Evolutionary conservation across 2,329 filamentous ascomycete genomes (phyloP).

Genomic region (Gaeumannomyces sp.): DNA sequence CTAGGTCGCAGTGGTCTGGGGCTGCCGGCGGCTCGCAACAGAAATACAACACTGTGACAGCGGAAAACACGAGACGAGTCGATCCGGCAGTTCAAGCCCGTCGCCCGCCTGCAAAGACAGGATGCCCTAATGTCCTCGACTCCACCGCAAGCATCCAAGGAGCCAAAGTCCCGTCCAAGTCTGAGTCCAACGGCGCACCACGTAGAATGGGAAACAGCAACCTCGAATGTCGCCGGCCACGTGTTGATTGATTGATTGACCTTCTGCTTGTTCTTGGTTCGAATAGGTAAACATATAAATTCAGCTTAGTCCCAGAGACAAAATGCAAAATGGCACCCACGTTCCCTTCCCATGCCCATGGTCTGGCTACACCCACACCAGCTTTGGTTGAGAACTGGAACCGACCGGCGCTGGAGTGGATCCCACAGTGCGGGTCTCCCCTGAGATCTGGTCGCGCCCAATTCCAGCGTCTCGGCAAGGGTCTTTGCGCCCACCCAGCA

Average conservation of each 20-base stretch:
- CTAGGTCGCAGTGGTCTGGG: too few species aligned
- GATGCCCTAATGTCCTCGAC: not conserved
- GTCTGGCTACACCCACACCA: too few species aligned
- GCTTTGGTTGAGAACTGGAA: not conserved
- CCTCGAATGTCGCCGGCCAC: too few species aligned
- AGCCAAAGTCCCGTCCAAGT: not conserved
- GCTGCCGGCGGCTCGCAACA: not conserved
- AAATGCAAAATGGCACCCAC: too few species aligned
- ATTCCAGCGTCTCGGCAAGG: not conserved
- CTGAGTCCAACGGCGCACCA: not conserved
- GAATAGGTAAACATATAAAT: too few species aligned
- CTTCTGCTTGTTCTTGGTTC: too few species aligned
- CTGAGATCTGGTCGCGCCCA: too few species aligned
- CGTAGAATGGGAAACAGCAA: too few species aligned
- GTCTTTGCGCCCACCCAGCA: not conserved
- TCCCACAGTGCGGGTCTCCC: not conserved
- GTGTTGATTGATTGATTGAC: too few species aligned
- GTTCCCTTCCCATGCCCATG: too few species aligned
- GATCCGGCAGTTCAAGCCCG: not conserved
- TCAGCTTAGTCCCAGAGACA: too few species aligned
- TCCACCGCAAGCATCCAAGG: not conserved
- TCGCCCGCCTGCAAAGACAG: not conserved
- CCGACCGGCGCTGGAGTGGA: not conserved
- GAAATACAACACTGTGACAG: not conserved
- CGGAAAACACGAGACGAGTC: not conserved